phyloP scores from a whole-genome alignment of 176 grass and related monocot genomes.

The Raddia distichophylla region DNA sequence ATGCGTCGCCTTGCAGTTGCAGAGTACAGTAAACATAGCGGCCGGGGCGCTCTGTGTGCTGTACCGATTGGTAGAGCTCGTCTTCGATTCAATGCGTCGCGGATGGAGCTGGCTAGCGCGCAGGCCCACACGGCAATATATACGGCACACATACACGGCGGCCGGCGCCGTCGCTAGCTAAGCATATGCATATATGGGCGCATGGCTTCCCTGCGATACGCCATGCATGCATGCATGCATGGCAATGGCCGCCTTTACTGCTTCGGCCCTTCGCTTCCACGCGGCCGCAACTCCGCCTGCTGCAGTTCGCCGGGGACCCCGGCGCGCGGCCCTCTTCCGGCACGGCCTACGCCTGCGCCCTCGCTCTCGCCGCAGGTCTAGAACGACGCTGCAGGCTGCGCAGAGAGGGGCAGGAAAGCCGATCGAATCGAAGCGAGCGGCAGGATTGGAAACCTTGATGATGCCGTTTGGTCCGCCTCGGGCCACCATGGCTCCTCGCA shows the following conservation, averaged over 20 bases:
- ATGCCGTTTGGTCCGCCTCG: not conserved
- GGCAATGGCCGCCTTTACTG: not conserved
- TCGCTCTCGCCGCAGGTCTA: not conserved
- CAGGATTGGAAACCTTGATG: not conserved
- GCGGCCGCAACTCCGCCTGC: not conserved
- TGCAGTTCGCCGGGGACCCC: not conserved
- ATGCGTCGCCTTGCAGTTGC: no score
- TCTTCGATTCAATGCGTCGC: no score
- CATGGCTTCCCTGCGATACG: not conserved
- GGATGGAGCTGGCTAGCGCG: no score
- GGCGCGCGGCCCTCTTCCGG: slow-evolving; percentile 8
- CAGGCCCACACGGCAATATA: no score
- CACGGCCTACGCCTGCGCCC: not conserved
- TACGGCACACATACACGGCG: no score
- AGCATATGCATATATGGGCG: no score
- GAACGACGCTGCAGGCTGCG: not conserved
- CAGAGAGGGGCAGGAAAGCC: no score
- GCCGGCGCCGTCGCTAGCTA: no score
- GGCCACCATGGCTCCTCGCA: not conserved
- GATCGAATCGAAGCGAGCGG: slow-evolving; percentile 4
- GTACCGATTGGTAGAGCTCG: no score
- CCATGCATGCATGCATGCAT: not conserved
- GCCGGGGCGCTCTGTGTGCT: no score
- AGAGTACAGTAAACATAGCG: no score
- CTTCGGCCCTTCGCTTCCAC: not conserved